Evolutionary conservation across 169 alveolate species (phyloP).

Genomic region (Eimeria necatrix): DNA sequence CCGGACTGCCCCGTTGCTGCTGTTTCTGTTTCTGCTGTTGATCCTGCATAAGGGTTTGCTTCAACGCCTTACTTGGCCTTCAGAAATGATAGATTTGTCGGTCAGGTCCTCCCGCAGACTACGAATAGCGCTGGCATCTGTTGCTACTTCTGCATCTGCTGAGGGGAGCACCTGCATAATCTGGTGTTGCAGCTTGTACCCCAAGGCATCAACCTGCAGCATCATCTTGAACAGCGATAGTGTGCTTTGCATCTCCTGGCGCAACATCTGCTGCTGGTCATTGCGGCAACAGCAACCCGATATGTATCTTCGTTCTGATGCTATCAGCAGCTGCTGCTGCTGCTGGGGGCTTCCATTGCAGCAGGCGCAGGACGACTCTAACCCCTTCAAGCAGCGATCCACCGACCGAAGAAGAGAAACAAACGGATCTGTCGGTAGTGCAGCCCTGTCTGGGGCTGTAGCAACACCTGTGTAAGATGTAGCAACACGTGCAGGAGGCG

Average conservation of each 20-base stretch:
- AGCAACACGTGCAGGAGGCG: neutral
- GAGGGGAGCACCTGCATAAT: neutral
- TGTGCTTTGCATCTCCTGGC: constrained; percentile 3
- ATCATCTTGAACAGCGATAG: neutral
- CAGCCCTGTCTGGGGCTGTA: neutral
- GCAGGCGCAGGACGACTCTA: neutral
- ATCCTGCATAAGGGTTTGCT: neutral
- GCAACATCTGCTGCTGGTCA: neutral
- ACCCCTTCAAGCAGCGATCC: neutral
- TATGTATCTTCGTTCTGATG: neutral
- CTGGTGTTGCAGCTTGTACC: constrained; percentile 18
- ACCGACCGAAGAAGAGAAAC: neutral
- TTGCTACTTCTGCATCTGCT: neutral
- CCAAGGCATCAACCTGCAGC: neutral
- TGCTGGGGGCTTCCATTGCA: constrained; percentile 12
- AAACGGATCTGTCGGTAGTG: neutral
- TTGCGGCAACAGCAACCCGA: constrained; percentile 9
- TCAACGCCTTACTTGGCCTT: neutral
- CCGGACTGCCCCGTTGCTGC: neutral
- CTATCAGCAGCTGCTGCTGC: neutral
- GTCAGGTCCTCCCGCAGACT: neutral
- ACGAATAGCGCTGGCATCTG: neutral
- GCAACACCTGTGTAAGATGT: neutral
- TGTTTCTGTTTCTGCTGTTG: neutral
- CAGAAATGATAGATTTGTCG: neutral